These are phyloP conservation scores for Rhodotorula sp. DNA, from an alignment of 1,284 basidiomycete genomes.

Conservation along the genomic window DNA sequence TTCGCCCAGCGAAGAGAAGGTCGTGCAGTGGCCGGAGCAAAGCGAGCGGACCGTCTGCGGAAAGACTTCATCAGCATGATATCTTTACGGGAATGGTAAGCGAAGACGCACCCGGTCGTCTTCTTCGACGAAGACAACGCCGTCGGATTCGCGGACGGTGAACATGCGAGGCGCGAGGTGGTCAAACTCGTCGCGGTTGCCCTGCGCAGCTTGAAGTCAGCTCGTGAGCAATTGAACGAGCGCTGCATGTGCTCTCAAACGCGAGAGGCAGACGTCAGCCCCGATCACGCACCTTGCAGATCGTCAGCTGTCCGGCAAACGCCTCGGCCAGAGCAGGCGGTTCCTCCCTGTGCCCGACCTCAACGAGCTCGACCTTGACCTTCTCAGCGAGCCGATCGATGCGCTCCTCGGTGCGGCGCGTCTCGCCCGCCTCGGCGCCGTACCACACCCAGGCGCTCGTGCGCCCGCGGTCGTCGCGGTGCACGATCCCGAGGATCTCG, in stretches of 20 bases:
- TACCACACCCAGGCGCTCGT: constrained; percentile 35
- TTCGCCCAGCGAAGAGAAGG: constrained; percentile 26
- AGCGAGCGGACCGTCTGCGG: constrained; percentile 20
- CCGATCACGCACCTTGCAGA: constrained; percentile 16
- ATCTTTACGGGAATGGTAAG: too few relatives aligned
- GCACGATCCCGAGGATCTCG: constrained; percentile 38
- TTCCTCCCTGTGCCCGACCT: constrained; percentile 16
- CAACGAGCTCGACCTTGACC: background rate
- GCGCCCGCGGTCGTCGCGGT: background rate
- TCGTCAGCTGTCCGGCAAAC: constrained; percentile 32
- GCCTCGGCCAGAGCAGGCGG: constrained; percentile 23
- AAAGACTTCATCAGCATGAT: fast-evolving
- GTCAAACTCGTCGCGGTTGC: constrained; percentile 29
- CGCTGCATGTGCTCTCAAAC: too few relatives aligned
- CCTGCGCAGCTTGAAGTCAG: too few relatives aligned
- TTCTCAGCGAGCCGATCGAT: constrained; percentile 15
- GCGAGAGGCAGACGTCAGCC: too few relatives aligned
- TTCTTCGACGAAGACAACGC: constrained; percentile 30
- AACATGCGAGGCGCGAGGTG: constrained; percentile 29
- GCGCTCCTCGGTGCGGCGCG: constrained; percentile 7
- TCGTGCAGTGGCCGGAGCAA: constrained; percentile 29
- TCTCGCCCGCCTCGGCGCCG: constrained; percentile 23
- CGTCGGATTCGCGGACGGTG: constrained; percentile 8
- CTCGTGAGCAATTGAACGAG: too few relatives aligned
- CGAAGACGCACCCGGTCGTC: constrained; percentile 15